Percentiles rank a stretch among this genome's conserved stretches.
These are phyloP conservation scores for Kokia cookei DNA, from an alignment of 441 rosid genomes.

Conservation along the genomic window DNA sequence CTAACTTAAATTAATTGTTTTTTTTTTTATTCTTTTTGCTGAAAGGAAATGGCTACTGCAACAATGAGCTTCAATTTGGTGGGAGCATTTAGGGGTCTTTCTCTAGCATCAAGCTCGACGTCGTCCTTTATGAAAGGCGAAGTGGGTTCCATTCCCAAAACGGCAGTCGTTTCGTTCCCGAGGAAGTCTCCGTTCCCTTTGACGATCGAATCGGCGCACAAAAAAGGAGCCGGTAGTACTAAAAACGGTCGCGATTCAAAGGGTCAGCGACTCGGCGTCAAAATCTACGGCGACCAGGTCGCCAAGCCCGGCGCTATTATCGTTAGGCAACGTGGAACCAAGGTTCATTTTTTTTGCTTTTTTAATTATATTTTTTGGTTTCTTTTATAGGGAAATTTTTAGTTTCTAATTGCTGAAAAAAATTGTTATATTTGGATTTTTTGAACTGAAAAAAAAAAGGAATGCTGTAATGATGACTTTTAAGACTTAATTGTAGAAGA, in stretches of 20 bases:
- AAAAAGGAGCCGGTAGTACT: constrained; percentile 97
- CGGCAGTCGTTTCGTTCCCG: constrained; percentile 38
- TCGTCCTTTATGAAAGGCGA: constrained; percentile 62
- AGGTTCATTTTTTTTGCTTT: constrained; percentile 31
- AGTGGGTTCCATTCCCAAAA: constrained; percentile 14
- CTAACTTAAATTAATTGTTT: background rate
- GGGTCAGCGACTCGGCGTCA: constrained; percentile 87
- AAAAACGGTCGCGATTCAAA: constrained; percentile 93
- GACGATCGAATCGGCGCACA: constrained; percentile 84
- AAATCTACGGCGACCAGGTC: constrained; percentile 78
- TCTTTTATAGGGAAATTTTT: background rate
- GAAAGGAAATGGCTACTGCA: constrained; percentile 32
- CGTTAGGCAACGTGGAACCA: constrained; percentile 94
- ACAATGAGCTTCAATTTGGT: constrained; percentile 43
- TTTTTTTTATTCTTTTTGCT: background rate
- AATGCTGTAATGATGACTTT: background rate
- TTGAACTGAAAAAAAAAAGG: background rate
- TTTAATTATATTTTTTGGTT: background rate
- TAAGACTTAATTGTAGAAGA: background rate
- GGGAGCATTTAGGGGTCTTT: constrained; percentile 58
- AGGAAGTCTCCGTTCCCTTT: constrained; percentile 41
- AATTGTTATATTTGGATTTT: background rate
- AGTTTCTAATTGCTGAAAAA: background rate
- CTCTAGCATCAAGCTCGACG: constrained; percentile 47
- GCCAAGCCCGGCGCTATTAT: constrained; percentile 95